Percentiles rank a stretch among this genome's conserved stretches.
phyloP scores from a whole-genome alignment of 2,329 filamentous ascomycete genomes.

The Tolypocladium pustulatum region DNA sequence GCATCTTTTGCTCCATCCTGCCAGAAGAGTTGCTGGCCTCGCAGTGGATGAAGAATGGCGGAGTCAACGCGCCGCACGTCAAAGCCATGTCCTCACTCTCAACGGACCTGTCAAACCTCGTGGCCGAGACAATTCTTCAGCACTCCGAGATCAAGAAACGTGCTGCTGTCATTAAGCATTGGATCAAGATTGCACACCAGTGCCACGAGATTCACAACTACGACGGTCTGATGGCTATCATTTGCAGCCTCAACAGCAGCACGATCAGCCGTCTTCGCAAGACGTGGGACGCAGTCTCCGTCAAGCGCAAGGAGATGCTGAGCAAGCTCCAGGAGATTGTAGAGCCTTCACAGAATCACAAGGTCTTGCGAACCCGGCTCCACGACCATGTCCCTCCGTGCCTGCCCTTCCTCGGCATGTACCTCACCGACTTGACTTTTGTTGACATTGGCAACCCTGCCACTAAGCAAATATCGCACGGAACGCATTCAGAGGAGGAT shows the following conservation, averaged over 20 bases:
- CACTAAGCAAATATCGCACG: conserved; percentile 57
- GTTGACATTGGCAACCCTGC: conserved; percentile 88
- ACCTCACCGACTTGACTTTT: conserved; percentile 92
- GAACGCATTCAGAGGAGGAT: conserved; percentile 43
- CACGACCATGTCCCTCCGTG: conserved; percentile 84
- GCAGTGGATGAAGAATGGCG: conserved; percentile 87
- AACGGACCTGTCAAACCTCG: conserved; percentile 84
- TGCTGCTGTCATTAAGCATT: conserved; percentile 86
- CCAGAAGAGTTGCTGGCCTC: conserved; percentile 85
- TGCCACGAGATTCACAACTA: conserved; percentile 91
- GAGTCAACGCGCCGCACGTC: conserved; percentile 73
- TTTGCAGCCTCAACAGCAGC: conserved; percentile 86
- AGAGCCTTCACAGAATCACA: conserved; percentile 85
- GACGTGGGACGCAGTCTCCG: conserved; percentile 84
- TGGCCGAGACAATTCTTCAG: conserved; percentile 84
- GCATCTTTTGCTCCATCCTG: conserved; percentile 81
- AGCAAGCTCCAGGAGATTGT: conserved; percentile 75
- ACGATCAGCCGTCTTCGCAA: conserved; percentile 79
- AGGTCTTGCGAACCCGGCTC: conserved; percentile 70
- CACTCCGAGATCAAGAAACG: conserved; percentile 88
- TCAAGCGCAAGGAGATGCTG: conserved; percentile 71
- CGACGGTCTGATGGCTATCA: conserved; percentile 92
- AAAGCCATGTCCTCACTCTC: conserved; percentile 89
- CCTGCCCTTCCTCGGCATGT: conserved; percentile 91
- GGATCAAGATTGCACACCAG: conserved; percentile 87